Conservation (phyloP, 1,139 yeast species). For the Blastobotrys aristatus region DNA sequence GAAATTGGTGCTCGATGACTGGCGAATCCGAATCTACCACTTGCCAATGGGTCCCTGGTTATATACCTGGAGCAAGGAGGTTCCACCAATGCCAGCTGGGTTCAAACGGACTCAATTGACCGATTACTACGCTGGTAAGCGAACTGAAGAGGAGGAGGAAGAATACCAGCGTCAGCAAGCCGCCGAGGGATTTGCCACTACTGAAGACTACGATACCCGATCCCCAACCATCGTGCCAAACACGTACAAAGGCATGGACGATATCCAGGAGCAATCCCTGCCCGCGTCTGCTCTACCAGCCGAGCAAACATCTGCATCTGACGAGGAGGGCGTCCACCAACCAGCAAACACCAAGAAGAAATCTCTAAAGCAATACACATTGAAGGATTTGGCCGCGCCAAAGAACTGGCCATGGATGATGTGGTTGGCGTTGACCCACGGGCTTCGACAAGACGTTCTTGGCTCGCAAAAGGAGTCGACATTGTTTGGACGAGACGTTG, state of each 20-base stretch:
- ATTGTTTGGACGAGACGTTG: slow-evolving; percentile 35
- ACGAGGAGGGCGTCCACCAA: background rate
- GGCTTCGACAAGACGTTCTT: slow-evolving; percentile 62
- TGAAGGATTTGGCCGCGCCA: slow-evolving; percentile 6
- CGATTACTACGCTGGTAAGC: slow-evolving; percentile 56
- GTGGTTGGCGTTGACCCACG: slow-evolving; percentile 27
- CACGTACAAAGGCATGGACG: slow-evolving; percentile 10
- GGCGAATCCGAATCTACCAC: slow-evolving; percentile 61
- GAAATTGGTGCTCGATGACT: slow-evolving; percentile 56
- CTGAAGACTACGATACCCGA: slow-evolving; percentile 8
- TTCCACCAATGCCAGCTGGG: slow-evolving; percentile 65
- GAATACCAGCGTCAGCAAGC: slow-evolving; percentile 8
- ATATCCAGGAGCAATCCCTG: background rate
- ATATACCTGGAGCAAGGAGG: slow-evolving; percentile 40
- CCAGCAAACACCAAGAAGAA: background rate
- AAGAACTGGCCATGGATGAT: slow-evolving; percentile 8
- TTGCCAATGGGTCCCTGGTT: slow-evolving; percentile 53
- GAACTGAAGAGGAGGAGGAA: slow-evolving; percentile 6
- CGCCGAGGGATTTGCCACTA: background rate
- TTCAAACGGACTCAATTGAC: slow-evolving; percentile 39
- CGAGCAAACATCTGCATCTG: background rate
- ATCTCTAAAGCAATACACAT: slow-evolving; percentile 1
- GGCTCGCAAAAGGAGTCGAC: slow-evolving; percentile 41
- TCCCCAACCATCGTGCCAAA: slow-evolving; percentile 12
- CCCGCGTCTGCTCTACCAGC: background rate